Evolutionary conservation across 2,329 filamentous ascomycete genomes (phyloP).

Genomic region (Pyrenochaeta sp.): DNA sequence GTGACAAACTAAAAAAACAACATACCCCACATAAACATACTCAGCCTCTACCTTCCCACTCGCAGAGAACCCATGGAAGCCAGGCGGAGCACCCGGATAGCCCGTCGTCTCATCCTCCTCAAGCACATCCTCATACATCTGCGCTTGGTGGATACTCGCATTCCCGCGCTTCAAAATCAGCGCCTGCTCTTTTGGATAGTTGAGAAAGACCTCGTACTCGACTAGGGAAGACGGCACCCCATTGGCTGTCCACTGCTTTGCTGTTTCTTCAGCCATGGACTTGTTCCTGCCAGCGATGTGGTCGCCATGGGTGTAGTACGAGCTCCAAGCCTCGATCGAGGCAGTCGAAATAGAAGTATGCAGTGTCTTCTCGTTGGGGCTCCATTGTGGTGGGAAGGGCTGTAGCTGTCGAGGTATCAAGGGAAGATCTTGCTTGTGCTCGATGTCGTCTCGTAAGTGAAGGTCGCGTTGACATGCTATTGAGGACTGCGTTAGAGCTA

Average conservation of each 20-base stretch:
- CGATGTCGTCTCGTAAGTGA: neutral
- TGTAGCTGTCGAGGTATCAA: conserved; percentile 1
- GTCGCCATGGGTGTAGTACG: conserved; percentile 41
- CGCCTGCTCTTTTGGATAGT: conserved; percentile 46
- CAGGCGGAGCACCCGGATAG: conserved; percentile 50
- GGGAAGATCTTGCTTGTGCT: neutral
- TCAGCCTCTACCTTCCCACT: conserved; percentile 54
- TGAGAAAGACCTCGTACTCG: conserved; percentile 40
- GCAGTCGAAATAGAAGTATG: conserved; percentile 34
- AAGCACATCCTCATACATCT: conserved; percentile 40
- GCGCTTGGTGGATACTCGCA: conserved; percentile 33
- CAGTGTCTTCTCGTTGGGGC: conserved; percentile 35
- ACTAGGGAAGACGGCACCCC: conserved; percentile 27
- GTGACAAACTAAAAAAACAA: neutral
- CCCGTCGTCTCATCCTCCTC: conserved; percentile 39
- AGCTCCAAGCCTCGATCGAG: conserved; percentile 35
- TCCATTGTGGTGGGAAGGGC: conserved; percentile 31
- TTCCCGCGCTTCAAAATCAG: conserved; percentile 39
- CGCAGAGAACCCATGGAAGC: conserved; percentile 57
- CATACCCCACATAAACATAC: conserved; percentile 54
- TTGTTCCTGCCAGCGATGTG: conserved; percentile 42
- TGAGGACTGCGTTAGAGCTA: neutral
- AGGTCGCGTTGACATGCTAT: conserved; percentile 7
- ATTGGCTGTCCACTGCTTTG: conserved; percentile 36
- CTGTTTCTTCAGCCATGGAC: conserved; percentile 40